A percentile compares a stretch with the other conserved stretches of the same genome.
Evolutionary conservation across 805 yeast species (phyloP).

Genomic region (Monosporozyma aerobia): DNA sequence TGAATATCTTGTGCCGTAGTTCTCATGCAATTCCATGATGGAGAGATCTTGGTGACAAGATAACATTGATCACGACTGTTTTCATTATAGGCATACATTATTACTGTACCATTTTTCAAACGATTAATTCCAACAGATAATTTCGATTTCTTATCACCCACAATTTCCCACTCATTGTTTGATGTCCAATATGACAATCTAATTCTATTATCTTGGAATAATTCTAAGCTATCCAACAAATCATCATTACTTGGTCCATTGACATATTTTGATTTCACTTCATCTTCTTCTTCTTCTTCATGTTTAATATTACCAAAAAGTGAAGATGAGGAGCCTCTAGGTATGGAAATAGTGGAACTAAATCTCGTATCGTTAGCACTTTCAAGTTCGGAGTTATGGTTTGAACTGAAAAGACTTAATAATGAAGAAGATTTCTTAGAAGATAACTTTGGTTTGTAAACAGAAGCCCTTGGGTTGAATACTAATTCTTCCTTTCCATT

Average conservation of each 20-base stretch:
- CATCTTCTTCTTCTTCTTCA: neutral
- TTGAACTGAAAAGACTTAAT: conserved; percentile 20
- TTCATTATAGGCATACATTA: conserved; percentile 10
- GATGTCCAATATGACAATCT: conserved; percentile 19
- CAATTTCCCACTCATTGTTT: conserved; percentile 16
- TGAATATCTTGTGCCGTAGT: conserved; percentile 29
- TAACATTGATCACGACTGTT: conserved; percentile 6
- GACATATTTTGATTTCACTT: neutral
- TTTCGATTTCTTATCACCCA: conserved; percentile 6
- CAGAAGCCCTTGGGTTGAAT: conserved; percentile 15
- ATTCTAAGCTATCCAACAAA: neutral
- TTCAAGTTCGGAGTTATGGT: conserved; percentile 5
- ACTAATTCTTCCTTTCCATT: neutral
- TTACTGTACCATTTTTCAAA: conserved; percentile 4
- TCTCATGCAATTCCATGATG: conserved; percentile 17
- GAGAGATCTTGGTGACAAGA: conserved; percentile 12
- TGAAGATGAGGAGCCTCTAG: neutral
- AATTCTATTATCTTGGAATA: conserved; percentile 12
- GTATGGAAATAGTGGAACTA: neutral
- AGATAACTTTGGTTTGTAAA: conserved; percentile 14
- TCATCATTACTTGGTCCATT: neutral
- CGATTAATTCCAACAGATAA: conserved; percentile 5
- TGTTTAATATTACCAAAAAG: neutral
- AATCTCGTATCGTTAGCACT: neutral
- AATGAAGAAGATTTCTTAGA: conserved; percentile 19